Percentiles rank a stretch among this genome's conserved stretches.
Evolutionary conservation across 345 rosid species (phyloP).

Genomic region (Microthlaspi erraticum): DNA sequence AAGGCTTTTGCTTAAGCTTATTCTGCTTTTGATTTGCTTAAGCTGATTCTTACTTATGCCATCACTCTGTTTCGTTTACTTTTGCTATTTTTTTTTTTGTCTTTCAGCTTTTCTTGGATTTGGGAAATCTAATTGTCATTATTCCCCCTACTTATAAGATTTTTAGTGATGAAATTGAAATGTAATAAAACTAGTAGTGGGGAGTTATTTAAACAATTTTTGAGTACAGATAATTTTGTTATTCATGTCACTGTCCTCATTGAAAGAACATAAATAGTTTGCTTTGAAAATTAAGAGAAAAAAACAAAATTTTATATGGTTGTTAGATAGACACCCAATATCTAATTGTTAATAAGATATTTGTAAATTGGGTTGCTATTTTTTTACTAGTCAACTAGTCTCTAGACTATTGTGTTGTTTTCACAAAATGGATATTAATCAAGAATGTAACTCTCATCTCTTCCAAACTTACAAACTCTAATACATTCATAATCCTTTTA

Average conservation of each 20-base stretch:
- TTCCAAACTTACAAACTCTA: not conserved
- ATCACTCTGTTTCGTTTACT: constrained; percentile 38
- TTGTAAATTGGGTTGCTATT: not conserved
- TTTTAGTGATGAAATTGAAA: no score
- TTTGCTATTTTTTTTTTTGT: constrained; percentile 27
- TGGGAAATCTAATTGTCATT: constrained; percentile 36
- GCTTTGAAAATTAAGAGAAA: not conserved
- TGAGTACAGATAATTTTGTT: constrained; percentile 27
- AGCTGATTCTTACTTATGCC: constrained; percentile 19
- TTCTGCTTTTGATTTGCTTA: constrained; percentile 30
- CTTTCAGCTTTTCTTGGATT: constrained; percentile 37
- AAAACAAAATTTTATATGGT: constrained; percentile 7
- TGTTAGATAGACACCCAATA: constrained; percentile 24
- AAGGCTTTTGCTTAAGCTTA: constrained; percentile 5
- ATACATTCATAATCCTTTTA: not conserved
- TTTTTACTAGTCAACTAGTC: constrained; percentile 6
- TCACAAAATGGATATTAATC: not conserved
- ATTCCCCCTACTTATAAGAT: no score
- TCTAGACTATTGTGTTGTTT: constrained; percentile 3
- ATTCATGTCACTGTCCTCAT: constrained; percentile 29
- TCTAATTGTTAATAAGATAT: constrained; percentile 9
- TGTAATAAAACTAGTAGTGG: constrained; percentile 2
- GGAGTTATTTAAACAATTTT: constrained; percentile 4
- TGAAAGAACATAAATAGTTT: not conserved
- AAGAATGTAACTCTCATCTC: not conserved